Evolutionary conservation across 768 basidiomycete species (phyloP), one percentile per base, ranked within the genome.

Genomic region (Rubroboletus satanas): DNA sequence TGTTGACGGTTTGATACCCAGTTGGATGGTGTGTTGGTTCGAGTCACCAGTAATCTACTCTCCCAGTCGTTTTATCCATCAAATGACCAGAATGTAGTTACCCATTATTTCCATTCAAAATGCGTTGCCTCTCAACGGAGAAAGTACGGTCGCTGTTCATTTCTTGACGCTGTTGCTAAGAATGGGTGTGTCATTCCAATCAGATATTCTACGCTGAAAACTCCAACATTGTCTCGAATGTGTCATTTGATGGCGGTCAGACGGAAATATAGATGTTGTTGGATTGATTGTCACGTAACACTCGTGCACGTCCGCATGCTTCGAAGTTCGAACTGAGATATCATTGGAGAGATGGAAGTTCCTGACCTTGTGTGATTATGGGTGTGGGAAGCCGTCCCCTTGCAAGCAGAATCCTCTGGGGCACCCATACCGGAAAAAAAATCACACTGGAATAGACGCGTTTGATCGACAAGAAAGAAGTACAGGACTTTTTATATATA

Each of bases 21-120:
- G 41, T 38, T 28, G 33, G 49, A 44, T 31, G 45, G 43, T n/a
- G 51, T 49, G 14, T 35, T 18, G 5, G 21, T 29, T 21, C 23
- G 41, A 43, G 37, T 37, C 45, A 15, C 33, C 21, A n/a, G 33
- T 36, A 45, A 52, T 55, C 38, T 46, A 58, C 32, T 49, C 52
- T 47, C 12, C 14, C 52, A 9, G 62, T 53, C 60, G 23, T 58
- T 58, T 54, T 28, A 51, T 8, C 18, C 29, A 17, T 31, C 15
- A 4, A 46, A 26, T 53, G 56, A 28, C 38, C 39, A 35, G 18
- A 31, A 10, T 51, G 32, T 47, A 37, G 46, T 32, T 51, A 39
- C 41, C 43, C 32, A 15, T 35, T 28, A 28, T 49, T 54, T 35
- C 43, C 32, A 21, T 51, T 28, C n/a, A 39, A 49, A 60, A 33